Evolutionary conservation across 1,284 basidiomycete genomes (phyloP).

Genomic region (Irpex sp.): DNA sequence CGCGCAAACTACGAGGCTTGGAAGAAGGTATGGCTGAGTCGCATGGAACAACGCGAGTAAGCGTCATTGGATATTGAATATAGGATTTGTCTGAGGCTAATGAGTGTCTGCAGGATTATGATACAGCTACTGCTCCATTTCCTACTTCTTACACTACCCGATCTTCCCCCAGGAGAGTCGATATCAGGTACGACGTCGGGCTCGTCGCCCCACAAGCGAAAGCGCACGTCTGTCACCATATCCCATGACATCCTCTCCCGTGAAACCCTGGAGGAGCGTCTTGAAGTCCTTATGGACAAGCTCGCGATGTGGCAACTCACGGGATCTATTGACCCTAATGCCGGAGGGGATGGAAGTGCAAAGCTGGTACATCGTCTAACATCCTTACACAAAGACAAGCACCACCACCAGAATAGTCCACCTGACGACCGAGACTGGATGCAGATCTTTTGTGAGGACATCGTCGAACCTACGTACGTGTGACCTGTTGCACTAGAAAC

Average conservation of each 20-base stretch:
- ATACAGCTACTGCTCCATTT: constrained; percentile 70
- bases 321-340: constrained; percentile 18
- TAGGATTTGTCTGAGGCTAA: not conserved
- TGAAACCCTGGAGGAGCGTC: constrained; percentile 39
- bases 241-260: not conserved
- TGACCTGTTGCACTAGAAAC: not conserved
- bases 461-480: constrained; percentile 60
- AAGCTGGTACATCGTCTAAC: constrained; percentile 13
- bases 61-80: constrained; percentile 19
- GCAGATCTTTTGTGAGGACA: constrained; percentile 61
- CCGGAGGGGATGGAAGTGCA: constrained; percentile 14
- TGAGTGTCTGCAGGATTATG: constrained; percentile 45
- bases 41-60: constrained; percentile 71
- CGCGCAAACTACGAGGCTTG: constrained; percentile 44
- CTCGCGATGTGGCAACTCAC: constrained; percentile 72
- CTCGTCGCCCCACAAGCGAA: constrained; percentile 20
- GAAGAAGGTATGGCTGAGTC: constrained; percentile 51
- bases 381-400: constrained; percentile 18
- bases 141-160: constrained; percentile 59
- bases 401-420: constrained; percentile 3
- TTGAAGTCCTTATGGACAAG: constrained; percentile 75
- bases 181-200: constrained; percentile 13
- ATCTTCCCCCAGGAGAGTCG: constrained; percentile 19
- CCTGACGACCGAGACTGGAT: constrained; percentile 62
- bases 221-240: constrained; percentile 6